Evolutionary conservation across 495 filamentous ascomycete species (phyloP), one percentile per base, ranked within the genome.

Genomic region (Talaromyces proteolyticus): DNA sequence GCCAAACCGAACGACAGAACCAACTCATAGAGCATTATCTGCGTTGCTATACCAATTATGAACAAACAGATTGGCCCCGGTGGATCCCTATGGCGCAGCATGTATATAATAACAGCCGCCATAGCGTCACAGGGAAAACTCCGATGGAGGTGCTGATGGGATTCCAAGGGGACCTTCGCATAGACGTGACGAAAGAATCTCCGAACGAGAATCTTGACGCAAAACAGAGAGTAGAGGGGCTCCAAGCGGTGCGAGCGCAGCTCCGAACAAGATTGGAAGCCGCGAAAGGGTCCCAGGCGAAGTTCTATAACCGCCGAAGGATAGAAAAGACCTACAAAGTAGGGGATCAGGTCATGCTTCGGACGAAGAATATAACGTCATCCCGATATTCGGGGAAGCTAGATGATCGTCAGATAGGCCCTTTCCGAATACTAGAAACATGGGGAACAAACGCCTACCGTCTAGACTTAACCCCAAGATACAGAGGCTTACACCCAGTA

Each of bases 51-150:
- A 22, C 23, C 6, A 62, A 62, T 37, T 53, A 53, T 16, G 20
- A 54, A 34, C 43, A 66, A 40, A 25, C 54, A 17, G 55, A 66
- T 29, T 62, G 38, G 48, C 39, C 43, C 37, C 6, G 21, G 12
- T 34, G 56, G 6, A 21, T 65, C 37, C 38, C 29, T 4, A 10
- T 64, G 3, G 56, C 56, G 1, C 16, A 63, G 40, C 49, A 29
- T n/a, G n/a, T n/a, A n/a, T n/a, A n/a, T n/a, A n/a, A n/a, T n/a
- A n/a, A n/a, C n/a, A n/a, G n/a, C n/a, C n/a, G n/a, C n/a, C n/a
- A n/a, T n/a, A n/a, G n/a, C n/a, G n/a, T n/a, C n/a, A n/a, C n/a
- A n/a, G n/a, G n/a, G n/a, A n/a, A n/a, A n/a, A n/a, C n/a, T n/a
- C n/a, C n/a, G n/a, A n/a, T n/a, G n/a, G n/a, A n/a, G 17, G 11